Base-by-base conservation (phyloP, 1,139 yeast genomes). In the Candida labiduridarum region DNA sequence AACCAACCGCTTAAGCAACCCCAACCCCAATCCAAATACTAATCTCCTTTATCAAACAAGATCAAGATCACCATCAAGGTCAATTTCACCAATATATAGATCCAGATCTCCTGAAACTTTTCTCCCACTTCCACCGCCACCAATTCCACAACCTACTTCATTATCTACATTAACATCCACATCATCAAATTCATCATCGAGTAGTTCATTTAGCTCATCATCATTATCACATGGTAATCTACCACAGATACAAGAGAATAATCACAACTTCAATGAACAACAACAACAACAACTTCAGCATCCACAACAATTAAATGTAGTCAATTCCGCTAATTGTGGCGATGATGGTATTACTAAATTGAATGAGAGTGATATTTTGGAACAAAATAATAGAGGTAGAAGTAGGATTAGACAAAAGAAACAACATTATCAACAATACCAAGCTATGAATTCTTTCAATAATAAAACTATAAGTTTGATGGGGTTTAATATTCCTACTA, bases 401-500 rank as follows among this genome's bases (percentile, higher is more conserved):
- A 48, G 52, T 27, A 44, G 51, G 46, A 41, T 46, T 25, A 39
- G 55, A n/a, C 52, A 52, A 15, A 47, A 46, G 35, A 43, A 57
- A 30, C 51, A 51, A 60, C 60, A 4, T 54, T 71, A 49, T 72
- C 27, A 10, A 4, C 29, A 25, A 25, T 25, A 10, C 2, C 29
- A 25, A 25, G 2, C 29, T 25, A 25, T 25, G 29, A 6, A 25
- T 25, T 25, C 29, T 25, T 25, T 7, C 8, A 25, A 25, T 25
- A 15, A 27, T 9, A 63, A 63, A 29, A 65, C 61, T 12, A 63
- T 69, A 49, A 65, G 72, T 43, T 52, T 85, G 59, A 84, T 87
- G 89, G 95, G 94, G 3, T 85, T 85, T 59, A 69, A 49, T 31
- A 47, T 52, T 34, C 38, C 44, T 2, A 38, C 12, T 11, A 22